phyloP scores from a whole-genome alignment of 441 rosid genomes.

The Adansonia gregorii region DNA sequence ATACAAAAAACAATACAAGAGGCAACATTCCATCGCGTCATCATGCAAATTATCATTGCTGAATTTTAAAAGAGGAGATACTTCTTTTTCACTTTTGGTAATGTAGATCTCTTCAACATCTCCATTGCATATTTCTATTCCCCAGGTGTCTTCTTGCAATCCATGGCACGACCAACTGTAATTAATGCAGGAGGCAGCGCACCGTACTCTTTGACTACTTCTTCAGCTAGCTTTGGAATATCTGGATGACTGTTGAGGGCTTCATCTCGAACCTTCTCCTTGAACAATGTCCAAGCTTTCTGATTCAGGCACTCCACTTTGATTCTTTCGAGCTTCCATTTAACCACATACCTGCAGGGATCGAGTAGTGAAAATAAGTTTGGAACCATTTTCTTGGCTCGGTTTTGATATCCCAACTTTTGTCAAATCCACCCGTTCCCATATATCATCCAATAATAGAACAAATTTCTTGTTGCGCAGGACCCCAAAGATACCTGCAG shows the following conservation, averaged over 20 bases:
- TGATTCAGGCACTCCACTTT: background rate
- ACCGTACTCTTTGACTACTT: background rate
- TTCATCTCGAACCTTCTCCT: background rate
- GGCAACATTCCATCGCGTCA: background rate
- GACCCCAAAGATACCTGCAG: background rate
- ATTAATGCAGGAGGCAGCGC: background rate
- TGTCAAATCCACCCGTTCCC: background rate
- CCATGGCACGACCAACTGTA: background rate
- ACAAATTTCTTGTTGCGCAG: background rate
- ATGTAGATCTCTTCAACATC: background rate
- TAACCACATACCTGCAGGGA: background rate
- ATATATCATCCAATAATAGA: background rate
- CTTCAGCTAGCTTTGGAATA: background rate
- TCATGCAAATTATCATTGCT: background rate
- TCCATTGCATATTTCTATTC: background rate
- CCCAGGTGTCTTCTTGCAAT: background rate
- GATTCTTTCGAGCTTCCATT: background rate
- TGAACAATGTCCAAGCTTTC: background rate
- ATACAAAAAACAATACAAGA: background rate
- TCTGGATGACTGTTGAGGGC: background rate
- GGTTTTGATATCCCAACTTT: background rate
- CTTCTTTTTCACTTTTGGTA: background rate
- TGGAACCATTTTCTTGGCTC: background rate
- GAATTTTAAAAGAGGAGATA: slow-evolving; percentile 5
- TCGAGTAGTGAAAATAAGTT: background rate